A percentile compares a stretch with the other conserved stretches of the same genome.
Evolutionary conservation across 495 filamentous ascomycete species (phyloP).

Genomic region (Tuber microsphaerosporum): DNA sequence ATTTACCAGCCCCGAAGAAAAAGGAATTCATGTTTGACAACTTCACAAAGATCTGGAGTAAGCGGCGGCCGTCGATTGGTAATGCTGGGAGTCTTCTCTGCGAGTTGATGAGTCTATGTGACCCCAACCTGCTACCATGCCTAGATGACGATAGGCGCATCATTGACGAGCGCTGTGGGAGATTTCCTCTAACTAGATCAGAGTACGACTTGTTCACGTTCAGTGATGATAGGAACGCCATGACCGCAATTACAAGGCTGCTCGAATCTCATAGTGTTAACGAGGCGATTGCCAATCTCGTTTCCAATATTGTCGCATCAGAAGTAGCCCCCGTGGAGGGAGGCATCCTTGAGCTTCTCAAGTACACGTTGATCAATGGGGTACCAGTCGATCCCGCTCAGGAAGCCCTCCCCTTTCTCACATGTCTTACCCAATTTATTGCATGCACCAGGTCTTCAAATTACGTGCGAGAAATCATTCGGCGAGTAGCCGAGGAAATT

Average conservation of each 20-base stretch:
- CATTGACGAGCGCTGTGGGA: conserved; percentile 19
- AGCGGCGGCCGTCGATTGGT: conserved; percentile 32
- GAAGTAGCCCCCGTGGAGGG: conserved; percentile 45
- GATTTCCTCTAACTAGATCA: conserved; percentile 42
- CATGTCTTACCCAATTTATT: conserved; percentile 50
- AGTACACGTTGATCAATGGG: conserved; percentile 49
- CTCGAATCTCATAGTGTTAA: conserved; percentile 37
- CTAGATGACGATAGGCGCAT: conserved; percentile 26
- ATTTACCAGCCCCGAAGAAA: conserved; percentile 29
- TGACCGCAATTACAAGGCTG: conserved; percentile 41
- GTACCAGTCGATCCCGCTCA: conserved; percentile 54
- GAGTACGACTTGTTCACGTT: conserved; percentile 44
- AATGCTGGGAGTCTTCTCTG: conserved; percentile 29
- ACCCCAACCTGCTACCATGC: conserved; percentile 30
- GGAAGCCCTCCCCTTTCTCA: conserved; percentile 51
- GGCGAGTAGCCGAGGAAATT: conserved; percentile 51
- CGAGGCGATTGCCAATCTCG: conserved; percentile 37
- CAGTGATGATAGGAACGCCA: conserved; percentile 40
- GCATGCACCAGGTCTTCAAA: conserved; percentile 43
- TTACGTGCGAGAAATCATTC: conserved; percentile 47
- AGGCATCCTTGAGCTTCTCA: conserved; percentile 45
- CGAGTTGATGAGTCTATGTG: conserved; percentile 33
- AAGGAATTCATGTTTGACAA: conserved; percentile 33
- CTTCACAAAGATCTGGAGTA: conserved; percentile 36
- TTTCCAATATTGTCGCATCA: conserved; percentile 46